Percentiles rank a stretch among this genome's conserved stretches.
phyloP scores from a whole-genome alignment of 192 early-diverging fungal genomes.

The Backusella circina region DNA sequence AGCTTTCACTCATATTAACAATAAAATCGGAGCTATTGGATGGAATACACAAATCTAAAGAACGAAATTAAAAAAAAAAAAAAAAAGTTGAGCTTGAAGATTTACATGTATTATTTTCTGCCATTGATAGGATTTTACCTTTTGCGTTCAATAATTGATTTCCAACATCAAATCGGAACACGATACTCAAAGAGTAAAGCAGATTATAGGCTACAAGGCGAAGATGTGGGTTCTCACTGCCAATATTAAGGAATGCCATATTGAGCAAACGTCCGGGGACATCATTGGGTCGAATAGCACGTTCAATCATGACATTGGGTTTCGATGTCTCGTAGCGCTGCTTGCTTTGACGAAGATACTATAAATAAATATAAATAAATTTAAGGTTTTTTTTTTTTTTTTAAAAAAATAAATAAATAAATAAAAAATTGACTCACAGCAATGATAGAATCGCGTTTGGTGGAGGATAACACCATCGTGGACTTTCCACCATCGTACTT shows the following conservation, averaged over 20 bases:
- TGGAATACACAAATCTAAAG: slow-evolving; percentile 82
- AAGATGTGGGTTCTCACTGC: slow-evolving; percentile 70
- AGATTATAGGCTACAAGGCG: slow-evolving; percentile 85
- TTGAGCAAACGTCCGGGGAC: slow-evolving; percentile 89
- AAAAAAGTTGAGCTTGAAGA: no score
- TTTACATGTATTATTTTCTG: no score
- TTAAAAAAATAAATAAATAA: no score
- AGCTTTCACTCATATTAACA: slow-evolving; percentile 67
- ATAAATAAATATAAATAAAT: slow-evolving; percentile 7
- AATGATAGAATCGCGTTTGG: slow-evolving; percentile 59
- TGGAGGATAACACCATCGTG: slow-evolving; percentile 63
- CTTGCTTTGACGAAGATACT: slow-evolving; percentile 67
- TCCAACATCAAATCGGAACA: slow-evolving; percentile 78
- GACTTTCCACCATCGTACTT: slow-evolving; percentile 63
- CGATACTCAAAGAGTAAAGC: slow-evolving; percentile 71
- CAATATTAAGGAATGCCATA: slow-evolving; percentile 85
- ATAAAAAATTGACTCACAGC: neutral
- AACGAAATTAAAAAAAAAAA: no score
- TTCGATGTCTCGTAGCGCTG: slow-evolving; percentile 62
- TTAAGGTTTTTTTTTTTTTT: neutral
- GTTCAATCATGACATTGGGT: slow-evolving; percentile 55
- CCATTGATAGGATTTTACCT: no score
- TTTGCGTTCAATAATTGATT: slow-evolving; percentile 73
- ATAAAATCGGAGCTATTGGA: slow-evolving; percentile 85
- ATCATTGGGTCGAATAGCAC: slow-evolving; percentile 76